Conservation (phyloP, 345 rosid species). For the Fremontodendron californicum region DNA sequence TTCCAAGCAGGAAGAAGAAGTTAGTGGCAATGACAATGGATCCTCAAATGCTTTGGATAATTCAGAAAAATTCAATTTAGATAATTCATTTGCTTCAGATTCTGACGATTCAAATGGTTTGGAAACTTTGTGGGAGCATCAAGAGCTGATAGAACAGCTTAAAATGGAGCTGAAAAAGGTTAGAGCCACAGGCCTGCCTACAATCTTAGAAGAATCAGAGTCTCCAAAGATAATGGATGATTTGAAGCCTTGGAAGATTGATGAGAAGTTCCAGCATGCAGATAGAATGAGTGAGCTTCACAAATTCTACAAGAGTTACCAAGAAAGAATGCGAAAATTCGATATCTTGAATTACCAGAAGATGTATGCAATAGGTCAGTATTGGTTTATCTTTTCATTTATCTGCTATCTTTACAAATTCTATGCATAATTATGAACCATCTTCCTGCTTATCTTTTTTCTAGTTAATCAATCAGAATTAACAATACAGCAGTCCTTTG, state of each 20-base stretch:
- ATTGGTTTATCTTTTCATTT: not conserved
- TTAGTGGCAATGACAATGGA: constrained; percentile 14
- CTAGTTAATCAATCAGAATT: not conserved
- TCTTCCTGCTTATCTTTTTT: not conserved
- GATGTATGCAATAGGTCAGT: constrained; percentile 85
- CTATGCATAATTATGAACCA: constrained; percentile 6
- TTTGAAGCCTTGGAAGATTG: constrained; percentile 91
- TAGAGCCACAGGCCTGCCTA: constrained; percentile 74
- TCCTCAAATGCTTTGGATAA: not conserved
- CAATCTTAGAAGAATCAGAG: constrained; percentile 73
- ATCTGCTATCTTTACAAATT: not conserved
- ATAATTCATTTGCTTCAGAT: constrained; percentile 26
- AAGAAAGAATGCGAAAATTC: constrained; percentile 83
- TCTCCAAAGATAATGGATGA: constrained; percentile 71
- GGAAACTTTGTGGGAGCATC: constrained; percentile 89
- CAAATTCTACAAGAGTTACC: constrained; percentile 79
- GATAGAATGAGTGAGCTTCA: constrained; percentile 76
- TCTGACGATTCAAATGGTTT: constrained; percentile 44
- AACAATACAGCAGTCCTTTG: constrained; percentile 10
- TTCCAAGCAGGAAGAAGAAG: constrained; percentile 10
- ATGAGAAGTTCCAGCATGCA: constrained; percentile 56
- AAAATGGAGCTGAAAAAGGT: constrained; percentile 86
- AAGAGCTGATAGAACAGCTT: constrained; percentile 85
- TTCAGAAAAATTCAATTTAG: constrained; percentile 6
- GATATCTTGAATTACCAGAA: constrained; percentile 93